Evolutionary conservation across 2,329 filamentous ascomycete species (phyloP), one percentile per base, ranked within the genome.

Genomic region (Diaporthe capsici): DNA sequence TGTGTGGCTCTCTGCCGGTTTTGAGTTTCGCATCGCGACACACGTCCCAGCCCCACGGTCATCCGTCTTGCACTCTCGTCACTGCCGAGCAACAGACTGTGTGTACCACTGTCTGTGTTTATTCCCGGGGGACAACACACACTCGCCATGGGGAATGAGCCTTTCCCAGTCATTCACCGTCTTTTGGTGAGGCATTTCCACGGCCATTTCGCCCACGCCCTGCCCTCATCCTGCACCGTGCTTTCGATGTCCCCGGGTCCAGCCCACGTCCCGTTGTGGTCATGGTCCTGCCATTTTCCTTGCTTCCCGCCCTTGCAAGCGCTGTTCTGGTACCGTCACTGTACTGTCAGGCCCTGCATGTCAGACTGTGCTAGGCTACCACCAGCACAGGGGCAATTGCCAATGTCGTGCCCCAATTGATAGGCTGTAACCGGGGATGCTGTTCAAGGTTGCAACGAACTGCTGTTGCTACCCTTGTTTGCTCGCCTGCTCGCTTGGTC

Each of bases 401-500:
- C 60, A 53, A 70, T 39, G 49, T 70, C 65, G 65, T 70, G 49
- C 47, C 49, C 49, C 8, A 8, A 39, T 42, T 72, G 67, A 72
- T 71, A 75, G 47, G 73, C 55, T 31, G 31, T 49, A 22, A 44
- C 44, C 44, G 73, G 57, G 67, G 5, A 13, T 12, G 37, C 37
- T 34, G 25, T 39, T 47, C 73, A 58, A 72, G 73, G 71, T 76
- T 42, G 75, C 74, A 76, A 53, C 42, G 71, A 74, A 65, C 71
- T 73, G 71, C 71, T 76, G 75, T 57, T 61, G 71, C 55, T 47
- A 71, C 63, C 63, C 71, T 34, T 74, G 75, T 73, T 75, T 75
- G 74, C 71, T 63, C 31, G 34, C 49, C 34, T 63, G 44, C 47
- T 39, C 31, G 58, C 71, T 34, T 37, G 17, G 39, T 63, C 60